Conservation (phyloP, 495 filamentous ascomycete genomes). For the Penicillium longicatenatum region DNA sequence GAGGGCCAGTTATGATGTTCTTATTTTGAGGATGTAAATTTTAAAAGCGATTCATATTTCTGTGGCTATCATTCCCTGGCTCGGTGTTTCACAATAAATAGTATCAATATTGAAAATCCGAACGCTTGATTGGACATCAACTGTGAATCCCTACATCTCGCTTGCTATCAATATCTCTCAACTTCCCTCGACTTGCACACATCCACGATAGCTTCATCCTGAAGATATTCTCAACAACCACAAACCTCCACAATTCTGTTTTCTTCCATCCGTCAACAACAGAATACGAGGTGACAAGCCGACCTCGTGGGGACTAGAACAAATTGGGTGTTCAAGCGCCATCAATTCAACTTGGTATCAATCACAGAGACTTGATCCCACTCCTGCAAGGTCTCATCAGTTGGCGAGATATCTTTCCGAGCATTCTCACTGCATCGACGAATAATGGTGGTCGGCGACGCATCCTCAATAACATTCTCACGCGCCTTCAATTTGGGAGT, state of each 20-base stretch:
- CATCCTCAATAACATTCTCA: neutral
- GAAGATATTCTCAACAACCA: neutral
- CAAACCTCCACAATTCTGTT: neutral
- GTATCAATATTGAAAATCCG: neutral
- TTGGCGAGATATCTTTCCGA: neutral
- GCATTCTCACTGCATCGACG: slow-evolving; percentile 1
- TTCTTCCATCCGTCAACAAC: neutral
- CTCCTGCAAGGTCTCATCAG: slow-evolving; percentile 3
- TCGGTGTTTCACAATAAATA: neutral
- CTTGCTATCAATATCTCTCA: neutral
- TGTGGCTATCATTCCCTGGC: neutral
- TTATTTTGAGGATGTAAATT: slow-evolving; percentile 1
- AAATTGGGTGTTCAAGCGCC: neutral
- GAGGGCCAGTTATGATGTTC: slow-evolving; percentile 2
- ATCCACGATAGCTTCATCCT: neutral
- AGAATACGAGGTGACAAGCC: neutral
- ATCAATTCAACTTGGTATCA: slow-evolving; percentile 4
- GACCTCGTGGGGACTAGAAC: neutral
- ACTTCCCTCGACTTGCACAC: neutral
- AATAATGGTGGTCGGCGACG: neutral
- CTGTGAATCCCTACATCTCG: neutral
- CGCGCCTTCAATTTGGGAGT: neutral
- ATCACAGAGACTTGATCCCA: slow-evolving; percentile 12
- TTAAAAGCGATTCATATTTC: slow-evolving; percentile 7
- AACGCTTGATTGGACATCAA: neutral